Conservation (phyloP, 495 filamentous ascomycete genomes). For the Jackrogersella multiformis region DNA sequence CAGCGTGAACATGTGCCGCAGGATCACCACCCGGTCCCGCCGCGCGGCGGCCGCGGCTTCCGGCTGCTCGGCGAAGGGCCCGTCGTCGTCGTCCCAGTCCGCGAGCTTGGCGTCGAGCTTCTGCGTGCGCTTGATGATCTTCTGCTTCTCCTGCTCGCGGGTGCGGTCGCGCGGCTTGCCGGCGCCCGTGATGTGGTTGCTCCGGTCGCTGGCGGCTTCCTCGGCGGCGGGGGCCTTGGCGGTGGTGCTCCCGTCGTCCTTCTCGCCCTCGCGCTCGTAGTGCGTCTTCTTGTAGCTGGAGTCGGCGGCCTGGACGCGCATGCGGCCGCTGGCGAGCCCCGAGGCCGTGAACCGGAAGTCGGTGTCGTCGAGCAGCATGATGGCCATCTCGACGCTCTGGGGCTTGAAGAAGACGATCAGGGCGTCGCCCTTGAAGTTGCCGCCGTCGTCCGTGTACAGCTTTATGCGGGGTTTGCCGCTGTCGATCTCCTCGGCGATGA, state of each 20-base stretch:
- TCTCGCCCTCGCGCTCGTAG: slow-evolving; percentile 46
- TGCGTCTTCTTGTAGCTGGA: slow-evolving; percentile 82
- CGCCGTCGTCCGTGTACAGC: slow-evolving; percentile 84
- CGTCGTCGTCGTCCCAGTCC: slow-evolving; percentile 92
- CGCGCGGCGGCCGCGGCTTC: slow-evolving; percentile 67
- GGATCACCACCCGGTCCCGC: slow-evolving; percentile 82
- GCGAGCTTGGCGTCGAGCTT: slow-evolving; percentile 88
- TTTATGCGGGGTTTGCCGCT: slow-evolving; percentile 86
- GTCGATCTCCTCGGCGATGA: slow-evolving; percentile 95
- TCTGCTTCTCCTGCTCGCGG: slow-evolving; percentile 75
- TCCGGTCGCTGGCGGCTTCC: slow-evolving; percentile 14
- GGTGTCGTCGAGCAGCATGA: slow-evolving; percentile 90
- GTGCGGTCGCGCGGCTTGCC: slow-evolving; percentile 55
- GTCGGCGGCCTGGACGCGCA: slow-evolving; percentile 87
- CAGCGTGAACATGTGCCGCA: slow-evolving; percentile 95
- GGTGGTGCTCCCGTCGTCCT: slow-evolving; percentile 3
- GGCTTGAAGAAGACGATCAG: slow-evolving; percentile 94
- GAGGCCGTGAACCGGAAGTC: slow-evolving; percentile 74
- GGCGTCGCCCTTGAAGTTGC: slow-evolving; percentile 91
- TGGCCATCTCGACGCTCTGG: slow-evolving; percentile 87
- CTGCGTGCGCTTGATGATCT: slow-evolving; percentile 88
- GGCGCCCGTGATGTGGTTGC: slow-evolving; percentile 38
- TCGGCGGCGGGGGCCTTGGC: slow-evolving; percentile 45
- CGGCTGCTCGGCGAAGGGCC: slow-evolving; percentile 53
- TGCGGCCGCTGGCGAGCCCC: slow-evolving; percentile 63